Conservation (phyloP, 1,284 basidiomycete species). For the Singerocomus rubriflavus region DNA sequence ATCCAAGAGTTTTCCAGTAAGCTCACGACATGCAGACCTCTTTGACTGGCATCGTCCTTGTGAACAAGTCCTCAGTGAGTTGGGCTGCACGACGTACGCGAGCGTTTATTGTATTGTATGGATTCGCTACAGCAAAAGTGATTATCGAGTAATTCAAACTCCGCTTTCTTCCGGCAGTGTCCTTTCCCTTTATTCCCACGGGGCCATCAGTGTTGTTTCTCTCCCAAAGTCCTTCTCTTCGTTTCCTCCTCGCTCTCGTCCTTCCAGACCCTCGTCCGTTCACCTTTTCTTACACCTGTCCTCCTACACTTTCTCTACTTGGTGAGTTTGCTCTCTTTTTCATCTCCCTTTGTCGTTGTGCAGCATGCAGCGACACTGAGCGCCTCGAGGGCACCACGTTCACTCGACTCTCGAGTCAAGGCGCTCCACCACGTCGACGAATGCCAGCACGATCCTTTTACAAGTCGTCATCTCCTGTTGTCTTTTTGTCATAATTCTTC, state of each 20-base stretch:
- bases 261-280: conserved; percentile 22
- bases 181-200: conserved; percentile 32
- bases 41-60: no score
- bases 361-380: conserved; percentile 6
- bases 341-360: conserved; percentile 5
- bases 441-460: conserved; percentile 5
- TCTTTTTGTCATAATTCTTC: not conserved
- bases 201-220: conserved; percentile 32
- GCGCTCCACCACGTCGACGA: conserved; percentile 2
- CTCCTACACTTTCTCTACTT: conserved; percentile 12
- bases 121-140: not conserved
- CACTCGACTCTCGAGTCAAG: conserved; percentile 6
- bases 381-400: conserved; percentile 34
- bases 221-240: conserved; percentile 31
- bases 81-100: no score
- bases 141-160: conserved; percentile 22
- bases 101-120: not conserved
- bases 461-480: not conserved
- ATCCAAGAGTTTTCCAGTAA: no score
- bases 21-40: no score
- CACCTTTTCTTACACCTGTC: conserved; percentile 20
- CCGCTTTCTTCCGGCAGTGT: conserved; percentile 25
- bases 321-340: conserved; percentile 24
- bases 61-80: no score
- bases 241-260: conserved; percentile 31